A percentile compares a stretch with the other conserved stretches of the same genome.
phyloP scores from a whole-genome alignment of 768 basidiomycete species.

The Russula dissimulans region DNA sequence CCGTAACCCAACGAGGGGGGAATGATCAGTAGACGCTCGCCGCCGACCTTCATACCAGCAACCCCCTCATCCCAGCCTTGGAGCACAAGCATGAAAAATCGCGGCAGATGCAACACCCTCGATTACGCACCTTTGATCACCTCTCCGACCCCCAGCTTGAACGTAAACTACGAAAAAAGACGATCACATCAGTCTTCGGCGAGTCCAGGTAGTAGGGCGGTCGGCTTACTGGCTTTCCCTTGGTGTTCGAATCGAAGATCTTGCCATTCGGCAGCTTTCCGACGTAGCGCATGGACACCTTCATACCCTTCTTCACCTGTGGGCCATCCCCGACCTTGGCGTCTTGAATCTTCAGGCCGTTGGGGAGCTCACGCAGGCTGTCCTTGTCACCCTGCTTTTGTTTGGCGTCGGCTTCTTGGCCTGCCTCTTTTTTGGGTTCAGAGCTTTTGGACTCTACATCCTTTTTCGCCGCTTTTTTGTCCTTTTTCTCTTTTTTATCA shows the following conservation, averaged over 20 bases:
- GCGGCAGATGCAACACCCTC: background rate
- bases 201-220: background rate
- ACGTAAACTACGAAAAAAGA: conserved; percentile 45
- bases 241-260: conserved; percentile 71
- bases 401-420: conserved; percentile 17
- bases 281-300: conserved; percentile 82
- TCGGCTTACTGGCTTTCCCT: conserved; percentile 71
- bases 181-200: conserved; percentile 7
- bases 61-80: conserved; percentile 88
- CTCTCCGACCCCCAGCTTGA: conserved; percentile 76
- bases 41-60: conserved; percentile 84
- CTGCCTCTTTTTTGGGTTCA: conserved; percentile 15
- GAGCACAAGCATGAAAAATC: background rate
- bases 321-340: conserved; percentile 75
- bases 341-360: conserved; percentile 73
- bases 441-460: conserved; percentile 21
- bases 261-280: conserved; percentile 77
- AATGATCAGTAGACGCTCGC: conserved; percentile 74
- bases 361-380: conserved; percentile 40
- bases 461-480: conserved; percentile 19
- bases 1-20: conserved; percentile 71
- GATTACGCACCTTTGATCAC: conserved; percentile 72
- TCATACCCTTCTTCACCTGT: conserved; percentile 77
- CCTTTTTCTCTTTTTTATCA: conserved; percentile 30
- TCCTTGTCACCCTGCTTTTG: conserved; percentile 29